Conservation (phyloP, 2,329 filamentous ascomycete genomes). For the Penicillium frequentans region DNA sequence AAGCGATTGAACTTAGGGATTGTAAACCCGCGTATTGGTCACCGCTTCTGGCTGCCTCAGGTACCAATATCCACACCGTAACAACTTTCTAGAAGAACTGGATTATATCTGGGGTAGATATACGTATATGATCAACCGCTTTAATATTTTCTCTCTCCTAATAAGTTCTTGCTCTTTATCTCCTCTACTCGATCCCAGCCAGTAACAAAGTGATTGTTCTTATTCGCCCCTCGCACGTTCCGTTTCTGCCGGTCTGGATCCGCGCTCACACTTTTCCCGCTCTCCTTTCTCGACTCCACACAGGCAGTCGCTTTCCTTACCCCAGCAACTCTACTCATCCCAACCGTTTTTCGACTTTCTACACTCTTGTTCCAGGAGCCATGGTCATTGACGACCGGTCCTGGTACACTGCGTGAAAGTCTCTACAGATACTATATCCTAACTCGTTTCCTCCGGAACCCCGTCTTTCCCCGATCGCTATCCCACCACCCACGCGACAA, state of each 20-base stretch:
- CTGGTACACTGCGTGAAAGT: slow-evolving; percentile 14
- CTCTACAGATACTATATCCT: background rate
- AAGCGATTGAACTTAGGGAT: background rate
- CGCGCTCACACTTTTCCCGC: slow-evolving; percentile 28
- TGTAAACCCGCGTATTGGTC: background rate
- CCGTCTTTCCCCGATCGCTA: slow-evolving; percentile 4
- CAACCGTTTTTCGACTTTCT: background rate
- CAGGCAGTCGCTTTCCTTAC: slow-evolving; percentile 21
- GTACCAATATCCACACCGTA: background rate
- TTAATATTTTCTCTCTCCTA: no score
- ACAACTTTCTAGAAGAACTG: background rate
- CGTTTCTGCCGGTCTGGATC: slow-evolving; percentile 23
- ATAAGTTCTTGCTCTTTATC: background rate
- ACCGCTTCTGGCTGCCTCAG: background rate
- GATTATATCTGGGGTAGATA: background rate
- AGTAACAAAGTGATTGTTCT: slow-evolving; percentile 1
- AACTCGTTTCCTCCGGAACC: slow-evolving; percentile 1
- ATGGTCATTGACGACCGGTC: slow-evolving; percentile 23
- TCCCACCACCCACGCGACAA: slow-evolving; percentile 13
- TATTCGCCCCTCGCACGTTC: slow-evolving; percentile 7
- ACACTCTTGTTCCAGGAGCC: slow-evolving; percentile 12
- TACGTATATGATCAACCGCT: background rate
- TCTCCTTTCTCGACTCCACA: slow-evolving; percentile 27
- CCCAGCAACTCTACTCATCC: slow-evolving; percentile 7
- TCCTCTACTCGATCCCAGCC: background rate